These are phyloP conservation scores for Hirschfeldia incana DNA, from an alignment of 345 rosid species.

Conservation along the genomic window DNA sequence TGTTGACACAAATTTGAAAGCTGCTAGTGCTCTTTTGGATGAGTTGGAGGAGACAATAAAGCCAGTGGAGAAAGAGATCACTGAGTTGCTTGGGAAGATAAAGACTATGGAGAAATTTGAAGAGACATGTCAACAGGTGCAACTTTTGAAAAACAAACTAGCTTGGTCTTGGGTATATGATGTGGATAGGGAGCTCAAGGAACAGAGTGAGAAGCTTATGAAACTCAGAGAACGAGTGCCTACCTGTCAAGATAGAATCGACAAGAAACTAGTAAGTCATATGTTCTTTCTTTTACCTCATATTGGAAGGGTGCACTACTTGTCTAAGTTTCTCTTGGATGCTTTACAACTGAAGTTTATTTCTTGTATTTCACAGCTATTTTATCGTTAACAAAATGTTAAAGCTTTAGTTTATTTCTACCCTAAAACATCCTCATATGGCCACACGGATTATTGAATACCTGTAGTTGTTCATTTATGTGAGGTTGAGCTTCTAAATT, in stretches of 20 bases:
- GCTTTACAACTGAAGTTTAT: too few species aligned
- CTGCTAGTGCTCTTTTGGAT: conserved; percentile 56
- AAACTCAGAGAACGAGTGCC: conserved; percentile 74
- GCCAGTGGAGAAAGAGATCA: conserved; percentile 68
- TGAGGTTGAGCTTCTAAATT: conserved; percentile 9
- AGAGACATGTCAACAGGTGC: conserved; percentile 60
- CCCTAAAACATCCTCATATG: not conserved
- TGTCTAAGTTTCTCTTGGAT: conserved; percentile 11
- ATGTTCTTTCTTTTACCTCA: conserved; percentile 5
- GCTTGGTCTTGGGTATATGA: conserved; percentile 94
- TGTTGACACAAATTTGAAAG: conserved; percentile 47
- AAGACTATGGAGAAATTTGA: conserved; percentile 78
- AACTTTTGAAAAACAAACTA: conserved; percentile 68
- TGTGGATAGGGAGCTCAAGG: conserved; percentile 62
- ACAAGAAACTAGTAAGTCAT: conserved; percentile 56
- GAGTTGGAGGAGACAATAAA: conserved; percentile 62
- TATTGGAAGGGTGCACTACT: not conserved
- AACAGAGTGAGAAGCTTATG: conserved; percentile 51
- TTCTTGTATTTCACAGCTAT: too few species aligned
- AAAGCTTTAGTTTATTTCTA: not conserved
- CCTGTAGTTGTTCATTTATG: not conserved
- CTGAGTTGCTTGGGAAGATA: conserved; percentile 62
- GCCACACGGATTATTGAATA: too few species aligned
- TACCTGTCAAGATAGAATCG: conserved; percentile 78
- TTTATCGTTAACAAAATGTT: too few species aligned